A percentile compares a stretch with the other conserved stretches of the same genome.
These are phyloP conservation scores for Crepidotus variabilis DNA, from an alignment of 768 basidiomycete genomes.

Conservation along the genomic window DNA sequence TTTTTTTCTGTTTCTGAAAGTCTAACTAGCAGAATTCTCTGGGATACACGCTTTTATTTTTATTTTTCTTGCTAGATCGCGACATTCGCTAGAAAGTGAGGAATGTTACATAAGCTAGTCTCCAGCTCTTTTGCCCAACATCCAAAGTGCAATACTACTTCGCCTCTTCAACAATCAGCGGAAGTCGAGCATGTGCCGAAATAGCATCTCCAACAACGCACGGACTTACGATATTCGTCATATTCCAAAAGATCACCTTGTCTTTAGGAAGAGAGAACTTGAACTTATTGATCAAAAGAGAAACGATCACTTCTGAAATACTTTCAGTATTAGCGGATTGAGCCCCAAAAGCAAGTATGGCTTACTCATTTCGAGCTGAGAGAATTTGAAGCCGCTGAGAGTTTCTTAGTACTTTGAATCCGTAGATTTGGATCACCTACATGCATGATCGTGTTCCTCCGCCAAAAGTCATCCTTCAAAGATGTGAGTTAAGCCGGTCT, in stretches of 20 bases:
- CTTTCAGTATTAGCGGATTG: background rate
- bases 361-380: no score
- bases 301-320: constrained; percentile 19
- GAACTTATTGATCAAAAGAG: constrained; percentile 14
- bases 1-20: no score
- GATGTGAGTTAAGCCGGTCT: background rate
- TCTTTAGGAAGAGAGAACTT: constrained; percentile 13
- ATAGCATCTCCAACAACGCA: constrained; percentile 7
- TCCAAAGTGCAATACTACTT: no score
- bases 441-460: constrained; percentile 36
- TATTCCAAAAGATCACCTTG: constrained; percentile 20
- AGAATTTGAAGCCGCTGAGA: constrained; percentile 49
- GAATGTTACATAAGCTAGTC: no score
- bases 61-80: no score
- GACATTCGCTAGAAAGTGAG: no score
- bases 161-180: background rate
- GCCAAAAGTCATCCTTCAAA: constrained; percentile 34
- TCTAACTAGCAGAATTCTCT: no score
- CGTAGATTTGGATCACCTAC: constrained; percentile 19
- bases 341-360: background rate
- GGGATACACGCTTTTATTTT: no score
- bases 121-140: no score
- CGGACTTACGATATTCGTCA: constrained; percentile 17
- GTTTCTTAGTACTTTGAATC: constrained; percentile 42
- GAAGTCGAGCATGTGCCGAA: background rate